Percentiles rank a stretch among this genome's conserved stretches.
These are phyloP conservation scores for Phaeotremella fagi DNA, from an alignment of 768 basidiomycete genomes.

Conservation along the genomic window DNA sequence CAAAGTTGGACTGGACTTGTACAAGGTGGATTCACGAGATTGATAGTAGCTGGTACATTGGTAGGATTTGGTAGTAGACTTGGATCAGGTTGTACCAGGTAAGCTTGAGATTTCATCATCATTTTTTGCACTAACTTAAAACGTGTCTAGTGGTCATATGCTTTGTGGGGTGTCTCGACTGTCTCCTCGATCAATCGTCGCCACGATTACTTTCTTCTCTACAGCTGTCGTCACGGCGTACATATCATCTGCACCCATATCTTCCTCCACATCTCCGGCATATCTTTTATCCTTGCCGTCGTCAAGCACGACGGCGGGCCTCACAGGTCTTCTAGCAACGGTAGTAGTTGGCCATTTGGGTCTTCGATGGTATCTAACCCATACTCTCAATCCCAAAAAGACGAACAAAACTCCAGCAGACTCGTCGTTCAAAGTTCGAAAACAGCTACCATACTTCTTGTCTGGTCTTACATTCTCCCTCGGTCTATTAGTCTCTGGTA, in stretches of 20 bases:
- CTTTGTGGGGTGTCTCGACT: slow-evolving; percentile 48
- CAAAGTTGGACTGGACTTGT: background rate
- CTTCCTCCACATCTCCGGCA: background rate
- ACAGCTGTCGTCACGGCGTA: slow-evolving; percentile 38
- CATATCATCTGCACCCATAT: slow-evolving; percentile 6
- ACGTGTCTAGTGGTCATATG: slow-evolving; percentile 44
- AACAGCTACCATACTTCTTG: slow-evolving; percentile 28
- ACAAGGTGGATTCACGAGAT: slow-evolving; percentile 4
- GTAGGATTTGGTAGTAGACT: slow-evolving; percentile 49
- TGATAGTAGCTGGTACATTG: slow-evolving; percentile 34
- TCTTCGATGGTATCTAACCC: slow-evolving; percentile 5
- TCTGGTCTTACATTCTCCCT: slow-evolving; percentile 40
- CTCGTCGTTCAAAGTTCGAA: background rate
- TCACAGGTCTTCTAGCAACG: background rate
- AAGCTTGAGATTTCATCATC: background rate
- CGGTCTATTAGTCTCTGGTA: slow-evolving; percentile 47
- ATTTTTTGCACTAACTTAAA: background rate
- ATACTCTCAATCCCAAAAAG: too few relatives aligned
- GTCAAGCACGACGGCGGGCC: background rate
- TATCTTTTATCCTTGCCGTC: background rate
- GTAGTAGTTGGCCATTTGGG: background rate
- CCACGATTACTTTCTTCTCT: slow-evolving; percentile 41
- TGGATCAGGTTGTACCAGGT: slow-evolving; percentile 47
- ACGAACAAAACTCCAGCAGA: background rate
- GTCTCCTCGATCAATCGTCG: slow-evolving; percentile 45